Base-by-base conservation (phyloP, 1,139 yeast genomes). In the Taiozyma sp. region DNA sequence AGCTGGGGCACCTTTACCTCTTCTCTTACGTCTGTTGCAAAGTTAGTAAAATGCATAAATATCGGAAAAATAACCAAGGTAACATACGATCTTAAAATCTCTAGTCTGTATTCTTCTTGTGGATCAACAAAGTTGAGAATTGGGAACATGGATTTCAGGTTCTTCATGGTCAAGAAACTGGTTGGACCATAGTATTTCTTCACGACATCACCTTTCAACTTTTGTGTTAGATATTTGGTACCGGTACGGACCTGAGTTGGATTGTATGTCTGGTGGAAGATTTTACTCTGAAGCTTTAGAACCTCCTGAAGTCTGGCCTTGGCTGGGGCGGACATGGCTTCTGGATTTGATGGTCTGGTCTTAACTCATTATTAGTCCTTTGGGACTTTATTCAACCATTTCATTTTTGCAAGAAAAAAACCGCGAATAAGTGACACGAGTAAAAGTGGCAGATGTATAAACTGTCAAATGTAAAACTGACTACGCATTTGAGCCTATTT, bases 1-100 rank as follows among this genome's bases (percentile, higher is more conserved):
- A 74, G 85, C 81, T 59, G 96, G 97, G 22, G 96, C 95, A 67
- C 96, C 95, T 70, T 89, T 89, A 67, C 89, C 91, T 80, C 95
- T 85, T 78, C 86, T 84, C 76, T 83, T 85, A 69, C 88, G 76
- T 56, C 61, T 58, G 46, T 11, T 21, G 24, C 9, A 14, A 43
- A 35, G 51, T 42, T 40, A 47, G 50, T 47, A 49, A 14, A 32
- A n/a, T 32, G 35, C 9, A 6, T 19, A 2, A 2, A n/a, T 32
- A 5, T 14, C 2, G 19, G 19, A n/a, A 11, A 24, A n/a, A 0
- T 13, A 14, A 19, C 11, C 35, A 11, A 9, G 32, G 26, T 32
- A 11, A 51, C 56, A 42, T 52, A 54, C 42, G 80, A 81, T 51
- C 75, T 80, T 43, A 83, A 80, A 79, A 83, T 81, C 55, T 76